These are phyloP conservation scores for Penicillium arizonense DNA, from an alignment of 495 filamentous ascomycete species.

Conservation along the genomic window DNA sequence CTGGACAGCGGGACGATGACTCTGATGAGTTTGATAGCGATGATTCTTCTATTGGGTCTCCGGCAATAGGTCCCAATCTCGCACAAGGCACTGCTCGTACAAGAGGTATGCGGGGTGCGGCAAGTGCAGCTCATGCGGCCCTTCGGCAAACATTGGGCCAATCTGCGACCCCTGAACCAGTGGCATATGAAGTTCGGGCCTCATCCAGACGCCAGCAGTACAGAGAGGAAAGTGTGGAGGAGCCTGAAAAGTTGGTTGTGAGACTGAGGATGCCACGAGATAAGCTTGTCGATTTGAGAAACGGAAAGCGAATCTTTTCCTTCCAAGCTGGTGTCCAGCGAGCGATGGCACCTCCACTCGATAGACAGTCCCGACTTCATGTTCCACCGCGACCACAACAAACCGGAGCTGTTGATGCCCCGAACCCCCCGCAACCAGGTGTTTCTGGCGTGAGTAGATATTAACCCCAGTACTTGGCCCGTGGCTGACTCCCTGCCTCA, in stretches of 20 bases:
- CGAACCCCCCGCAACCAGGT: constrained; percentile 53
- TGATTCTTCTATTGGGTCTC: constrained; percentile 82
- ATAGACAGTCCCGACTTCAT: constrained; percentile 35
- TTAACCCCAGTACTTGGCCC: constrained; percentile 14
- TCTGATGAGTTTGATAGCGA: constrained; percentile 88
- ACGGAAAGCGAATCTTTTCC: constrained; percentile 21
- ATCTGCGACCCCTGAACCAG: constrained; percentile 42
- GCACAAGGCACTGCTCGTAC: constrained; percentile 78
- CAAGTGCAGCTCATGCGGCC: constrained; percentile 73
- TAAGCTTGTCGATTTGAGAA: constrained; percentile 24
- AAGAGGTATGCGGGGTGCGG: constrained; percentile 82
- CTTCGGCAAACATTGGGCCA: constrained; percentile 81
- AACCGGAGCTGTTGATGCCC: constrained; percentile 62
- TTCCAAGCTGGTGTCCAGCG: constrained; percentile 34
- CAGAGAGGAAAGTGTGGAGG: constrained; percentile 72
- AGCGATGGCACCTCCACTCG: constrained; percentile 60
- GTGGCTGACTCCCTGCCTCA: constrained; percentile 22
- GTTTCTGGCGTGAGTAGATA: constrained; percentile 57
- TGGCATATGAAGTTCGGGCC: constrained; percentile 56
- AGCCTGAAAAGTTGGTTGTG: constrained; percentile 43
- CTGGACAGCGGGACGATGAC: constrained; percentile 62
- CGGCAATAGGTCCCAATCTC: constrained; percentile 66
- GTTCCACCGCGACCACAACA: constrained; percentile 45
- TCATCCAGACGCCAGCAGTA: constrained; percentile 59
- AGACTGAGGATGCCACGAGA: constrained; percentile 41